These are phyloP conservation scores for Porphyrellus sp. DNA, from an alignment of 1,284 basidiomycete genomes.

Conservation along the genomic window DNA sequence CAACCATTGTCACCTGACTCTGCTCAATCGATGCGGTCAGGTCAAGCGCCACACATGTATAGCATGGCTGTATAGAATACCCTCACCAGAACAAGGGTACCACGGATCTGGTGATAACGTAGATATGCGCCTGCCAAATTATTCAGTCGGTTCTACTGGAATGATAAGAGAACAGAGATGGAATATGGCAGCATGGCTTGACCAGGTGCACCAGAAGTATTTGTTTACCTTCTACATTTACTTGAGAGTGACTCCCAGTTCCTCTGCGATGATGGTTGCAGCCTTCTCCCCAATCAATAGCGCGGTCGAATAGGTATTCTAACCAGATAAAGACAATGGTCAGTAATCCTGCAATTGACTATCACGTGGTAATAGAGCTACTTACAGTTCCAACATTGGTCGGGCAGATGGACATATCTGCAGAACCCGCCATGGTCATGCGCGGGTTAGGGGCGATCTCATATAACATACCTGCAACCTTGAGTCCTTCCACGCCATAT, in stretches of 20 bases:
- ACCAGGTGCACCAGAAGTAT: not conserved
- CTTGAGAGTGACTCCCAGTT: not conserved
- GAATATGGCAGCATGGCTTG: not conserved
- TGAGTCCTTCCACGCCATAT: slow-evolving; percentile 29
- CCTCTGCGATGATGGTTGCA: not conserved
- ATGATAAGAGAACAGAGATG: no score
- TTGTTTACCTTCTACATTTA: not conserved
- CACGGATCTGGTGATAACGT: no score
- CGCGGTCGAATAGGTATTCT: slow-evolving; percentile 34
- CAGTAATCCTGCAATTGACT: not conserved
- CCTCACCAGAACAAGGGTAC: no score
- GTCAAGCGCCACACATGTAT: no score
- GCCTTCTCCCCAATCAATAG: slow-evolving; percentile 34
- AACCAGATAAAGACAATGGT: not conserved
- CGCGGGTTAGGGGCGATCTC: no score
- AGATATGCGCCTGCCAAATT: no score
- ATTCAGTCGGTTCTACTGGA: no score
- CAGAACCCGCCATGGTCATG: no score
- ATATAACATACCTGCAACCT: slow-evolving; percentile 28
- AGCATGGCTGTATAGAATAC: no score
- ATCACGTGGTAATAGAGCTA: not conserved
- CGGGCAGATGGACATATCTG: slow-evolving; percentile 35
- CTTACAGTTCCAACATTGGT: slow-evolving; percentile 33
- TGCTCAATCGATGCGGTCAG: no score
- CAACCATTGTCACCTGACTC: no score